Percentiles rank a stretch among this genome's conserved stretches.
Conservation (phyloP, 139 green algal genomes). For the Desmodesmus armatus region DNA sequence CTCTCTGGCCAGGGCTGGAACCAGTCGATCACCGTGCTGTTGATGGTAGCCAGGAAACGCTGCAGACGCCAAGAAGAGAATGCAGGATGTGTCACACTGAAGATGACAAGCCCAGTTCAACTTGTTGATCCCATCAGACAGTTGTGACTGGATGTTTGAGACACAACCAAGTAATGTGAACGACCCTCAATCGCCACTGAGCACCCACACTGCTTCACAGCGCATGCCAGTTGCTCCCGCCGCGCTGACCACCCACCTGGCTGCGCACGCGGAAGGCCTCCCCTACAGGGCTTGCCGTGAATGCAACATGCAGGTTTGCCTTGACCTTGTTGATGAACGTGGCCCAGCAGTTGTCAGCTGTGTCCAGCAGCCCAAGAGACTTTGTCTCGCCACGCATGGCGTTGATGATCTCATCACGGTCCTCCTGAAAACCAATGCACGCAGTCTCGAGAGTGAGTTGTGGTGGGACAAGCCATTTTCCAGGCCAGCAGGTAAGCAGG, state of each 20-base stretch:
- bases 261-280: constrained; percentile 88
- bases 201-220: too few relatives aligned
- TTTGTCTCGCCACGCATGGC: constrained; percentile 87
- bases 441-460: too few relatives aligned
- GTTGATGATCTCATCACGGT: constrained; percentile 92
- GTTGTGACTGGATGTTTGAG: too few relatives aligned
- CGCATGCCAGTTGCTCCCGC: too few relatives aligned
- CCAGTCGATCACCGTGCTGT: constrained; percentile 92
- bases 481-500: too few relatives aligned
- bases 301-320: constrained; percentile 89
- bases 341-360: constrained; percentile 86
- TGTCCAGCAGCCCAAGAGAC: constrained; percentile 82
- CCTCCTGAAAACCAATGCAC: constrained; percentile 70
- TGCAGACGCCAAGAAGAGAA: too few relatives aligned
- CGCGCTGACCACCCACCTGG: too few relatives aligned
- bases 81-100: neutral
- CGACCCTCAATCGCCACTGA: too few relatives aligned
- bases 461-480: too few relatives aligned
- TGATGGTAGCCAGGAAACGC: constrained; percentile 92
- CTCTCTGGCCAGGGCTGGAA: constrained; percentile 80
- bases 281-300: constrained; percentile 89
- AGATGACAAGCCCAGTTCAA: too few relatives aligned
- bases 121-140: too few relatives aligned
- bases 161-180: too few relatives aligned
- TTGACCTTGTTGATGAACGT: constrained; percentile 84